phyloP scores from a whole-genome alignment of 495 filamentous ascomycete species.

The Trichoderma gamsii region DNA sequence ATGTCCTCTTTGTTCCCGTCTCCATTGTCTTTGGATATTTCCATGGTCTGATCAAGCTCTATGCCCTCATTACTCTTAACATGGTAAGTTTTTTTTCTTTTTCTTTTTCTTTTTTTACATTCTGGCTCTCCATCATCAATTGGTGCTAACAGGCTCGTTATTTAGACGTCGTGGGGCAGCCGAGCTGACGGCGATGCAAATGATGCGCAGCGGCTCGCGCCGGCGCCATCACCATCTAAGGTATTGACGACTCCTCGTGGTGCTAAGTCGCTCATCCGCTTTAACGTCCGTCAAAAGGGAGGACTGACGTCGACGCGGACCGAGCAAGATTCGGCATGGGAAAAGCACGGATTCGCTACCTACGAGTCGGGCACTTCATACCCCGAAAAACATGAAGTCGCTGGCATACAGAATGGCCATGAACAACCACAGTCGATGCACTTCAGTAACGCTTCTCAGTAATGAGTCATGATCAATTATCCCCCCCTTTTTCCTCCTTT shows the following conservation, averaged over 20 bases:
- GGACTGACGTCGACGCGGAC: constrained; percentile 2
- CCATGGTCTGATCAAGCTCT: constrained; percentile 71
- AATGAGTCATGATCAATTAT: constrained; percentile 10
- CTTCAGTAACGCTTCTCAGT: constrained; percentile 10
- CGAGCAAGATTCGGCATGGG: neutral
- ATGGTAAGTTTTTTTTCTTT: constrained; percentile 46
- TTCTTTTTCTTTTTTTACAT: neutral
- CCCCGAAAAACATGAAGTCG: constrained; percentile 16
- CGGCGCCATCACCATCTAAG: constrained; percentile 41
- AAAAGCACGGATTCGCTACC: constrained; percentile 5
- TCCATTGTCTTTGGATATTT: constrained; percentile 74
- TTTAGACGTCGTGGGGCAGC: constrained; percentile 63
- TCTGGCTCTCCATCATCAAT: neutral
- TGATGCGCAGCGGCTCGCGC: constrained; percentile 50
- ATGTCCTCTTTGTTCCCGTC: constrained; percentile 63
- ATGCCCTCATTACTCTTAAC: constrained; percentile 63
- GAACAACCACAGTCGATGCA: constrained; percentile 2
- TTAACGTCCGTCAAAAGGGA: constrained; percentile 15
- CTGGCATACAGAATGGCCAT: constrained; percentile 7
- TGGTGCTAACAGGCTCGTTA: neutral
- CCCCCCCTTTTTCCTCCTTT: constrained; percentile 1
- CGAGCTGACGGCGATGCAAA: constrained; percentile 60
- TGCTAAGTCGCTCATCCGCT: constrained; percentile 22
- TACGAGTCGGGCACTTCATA: constrained; percentile 12
- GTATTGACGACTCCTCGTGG: constrained; percentile 42